phyloP scores from a whole-genome alignment of 345 rosid genomes.

The Laguncularia racemosa region DNA sequence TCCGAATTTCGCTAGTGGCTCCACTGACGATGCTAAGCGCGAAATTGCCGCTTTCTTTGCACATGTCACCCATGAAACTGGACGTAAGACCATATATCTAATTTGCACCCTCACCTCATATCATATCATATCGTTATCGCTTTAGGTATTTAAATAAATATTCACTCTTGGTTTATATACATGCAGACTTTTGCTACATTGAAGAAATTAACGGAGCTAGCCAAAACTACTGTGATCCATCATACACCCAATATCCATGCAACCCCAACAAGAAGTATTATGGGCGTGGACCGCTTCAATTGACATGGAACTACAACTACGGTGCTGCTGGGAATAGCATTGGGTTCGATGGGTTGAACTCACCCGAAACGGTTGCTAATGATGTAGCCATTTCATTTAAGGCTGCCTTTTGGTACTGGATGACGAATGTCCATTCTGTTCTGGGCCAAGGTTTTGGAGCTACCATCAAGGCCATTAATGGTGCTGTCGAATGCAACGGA shows the following conservation, averaged over 20 bases:
- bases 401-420: slow-evolving; percentile 50
- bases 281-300: slow-evolving; percentile 45
- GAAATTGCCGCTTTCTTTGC: slow-evolving; percentile 83
- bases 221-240: slow-evolving; percentile 33
- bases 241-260: slow-evolving; percentile 46
- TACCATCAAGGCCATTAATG: slow-evolving; percentile 40
- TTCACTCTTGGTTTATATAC: background rate
- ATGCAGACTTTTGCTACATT: slow-evolving; percentile 53
- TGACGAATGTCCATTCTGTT: slow-evolving; percentile 22
- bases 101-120: background rate
- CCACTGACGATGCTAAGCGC: slow-evolving; percentile 43
- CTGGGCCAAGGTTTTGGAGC: slow-evolving; percentile 42
- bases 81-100: slow-evolving; percentile 34
- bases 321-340: slow-evolving; percentile 35
- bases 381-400: slow-evolving; percentile 28
- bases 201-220: slow-evolving; percentile 57
- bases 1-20: slow-evolving; percentile 51
- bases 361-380: slow-evolving; percentile 35
- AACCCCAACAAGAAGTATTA: slow-evolving; percentile 31
- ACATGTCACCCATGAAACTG: slow-evolving; percentile 79
- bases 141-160: too few species aligned
- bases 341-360: slow-evolving; percentile 28
- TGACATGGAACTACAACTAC: slow-evolving; percentile 47
- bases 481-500: slow-evolving; percentile 34
- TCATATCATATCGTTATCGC: too few species aligned